Percentiles rank a stretch among this genome's conserved stretches.
phyloP scores from a whole-genome alignment of 768 basidiomycete species.

The Albatrellus ellisii region DNA sequence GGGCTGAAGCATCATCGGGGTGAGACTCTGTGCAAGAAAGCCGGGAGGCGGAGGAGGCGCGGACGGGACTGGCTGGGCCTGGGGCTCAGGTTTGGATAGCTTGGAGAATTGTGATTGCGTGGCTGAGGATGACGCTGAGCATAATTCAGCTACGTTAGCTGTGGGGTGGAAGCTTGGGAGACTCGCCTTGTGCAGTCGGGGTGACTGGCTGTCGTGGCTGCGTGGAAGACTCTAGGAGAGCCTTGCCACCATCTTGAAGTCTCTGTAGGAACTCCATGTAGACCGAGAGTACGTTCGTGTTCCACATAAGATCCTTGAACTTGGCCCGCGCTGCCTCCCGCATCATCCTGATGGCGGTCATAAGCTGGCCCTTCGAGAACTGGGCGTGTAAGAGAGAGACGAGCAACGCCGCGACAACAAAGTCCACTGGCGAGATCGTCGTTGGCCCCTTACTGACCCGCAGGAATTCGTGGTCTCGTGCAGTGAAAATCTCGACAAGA shows the following conservation, averaged over 20 bases:
- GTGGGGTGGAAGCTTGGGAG: too few species aligned
- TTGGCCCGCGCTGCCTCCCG: not conserved
- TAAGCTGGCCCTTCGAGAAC: slow-evolving; percentile 2
- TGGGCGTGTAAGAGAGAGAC: slow-evolving; percentile 6
- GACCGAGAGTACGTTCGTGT: not conserved
- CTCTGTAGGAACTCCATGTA: not conserved
- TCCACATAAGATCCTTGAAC: not conserved
- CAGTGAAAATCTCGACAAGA: slow-evolving; percentile 5
- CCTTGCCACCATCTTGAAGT: not conserved
- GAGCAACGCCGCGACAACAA: slow-evolving; percentile 10
- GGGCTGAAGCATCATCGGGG: too few species aligned
- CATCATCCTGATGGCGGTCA: slow-evolving; percentile 5
- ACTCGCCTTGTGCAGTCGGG: too few species aligned
- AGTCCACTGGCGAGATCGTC: slow-evolving; percentile 13
- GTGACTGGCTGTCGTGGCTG: too few species aligned
- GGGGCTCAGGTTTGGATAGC: too few species aligned
- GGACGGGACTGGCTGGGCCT: too few species aligned
- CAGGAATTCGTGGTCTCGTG: slow-evolving; percentile 4
- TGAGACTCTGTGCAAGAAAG: too few species aligned
- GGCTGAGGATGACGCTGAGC: too few species aligned
- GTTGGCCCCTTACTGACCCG: slow-evolving; percentile 8
- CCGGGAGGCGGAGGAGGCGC: too few species aligned
- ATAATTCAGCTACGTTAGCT: too few species aligned
- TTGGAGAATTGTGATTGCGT: too few species aligned
- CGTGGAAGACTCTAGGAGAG: not conserved